Percentiles rank a stretch among this genome's conserved stretches.
Evolutionary conservation across 2,329 filamentous ascomycete genomes (phyloP).

Genomic region (Colletotrichum eremochloae): DNA sequence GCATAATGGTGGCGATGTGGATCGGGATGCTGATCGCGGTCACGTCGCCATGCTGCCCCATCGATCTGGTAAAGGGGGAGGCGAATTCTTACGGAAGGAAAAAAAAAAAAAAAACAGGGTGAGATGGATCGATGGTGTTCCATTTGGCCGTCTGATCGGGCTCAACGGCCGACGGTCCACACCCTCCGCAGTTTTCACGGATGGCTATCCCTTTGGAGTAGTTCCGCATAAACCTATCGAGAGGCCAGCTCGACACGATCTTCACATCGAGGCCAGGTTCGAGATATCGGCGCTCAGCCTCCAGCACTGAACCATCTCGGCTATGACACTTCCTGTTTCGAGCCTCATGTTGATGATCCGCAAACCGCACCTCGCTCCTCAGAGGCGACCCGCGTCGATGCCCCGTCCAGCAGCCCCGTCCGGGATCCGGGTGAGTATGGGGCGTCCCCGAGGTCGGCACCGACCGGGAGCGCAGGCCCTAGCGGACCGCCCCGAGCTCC

Average conservation of each 20-base stretch:
- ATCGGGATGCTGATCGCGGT: constrained; percentile 4
- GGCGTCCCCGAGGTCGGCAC: constrained; percentile 72
- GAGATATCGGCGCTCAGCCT: constrained; percentile 71
- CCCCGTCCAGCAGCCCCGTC: constrained; percentile 55
- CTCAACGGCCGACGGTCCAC: background rate
- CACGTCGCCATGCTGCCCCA: constrained; percentile 18
- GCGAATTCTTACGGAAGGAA: background rate
- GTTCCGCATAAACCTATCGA: background rate
- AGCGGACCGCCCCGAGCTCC: constrained; percentile 72
- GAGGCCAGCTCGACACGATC: background rate
- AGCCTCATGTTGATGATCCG: constrained; percentile 78
- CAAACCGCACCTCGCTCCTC: constrained; percentile 79
- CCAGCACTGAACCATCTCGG: constrained; percentile 75
- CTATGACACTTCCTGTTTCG: constrained; percentile 78
- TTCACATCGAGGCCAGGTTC: constrained; percentile 53
- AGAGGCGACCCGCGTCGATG: constrained; percentile 55
- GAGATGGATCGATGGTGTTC: background rate
- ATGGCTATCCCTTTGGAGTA: background rate
- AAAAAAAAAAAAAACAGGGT: background rate
- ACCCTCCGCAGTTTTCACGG: background rate
- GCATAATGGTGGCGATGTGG: constrained; percentile 23
- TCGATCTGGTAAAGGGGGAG: background rate
- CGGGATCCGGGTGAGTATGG: constrained; percentile 71
- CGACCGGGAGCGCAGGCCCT: constrained; percentile 80
- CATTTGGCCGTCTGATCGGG: background rate